phyloP scores from a whole-genome alignment of 345 rosid species.

The Populus nigra region DNA sequence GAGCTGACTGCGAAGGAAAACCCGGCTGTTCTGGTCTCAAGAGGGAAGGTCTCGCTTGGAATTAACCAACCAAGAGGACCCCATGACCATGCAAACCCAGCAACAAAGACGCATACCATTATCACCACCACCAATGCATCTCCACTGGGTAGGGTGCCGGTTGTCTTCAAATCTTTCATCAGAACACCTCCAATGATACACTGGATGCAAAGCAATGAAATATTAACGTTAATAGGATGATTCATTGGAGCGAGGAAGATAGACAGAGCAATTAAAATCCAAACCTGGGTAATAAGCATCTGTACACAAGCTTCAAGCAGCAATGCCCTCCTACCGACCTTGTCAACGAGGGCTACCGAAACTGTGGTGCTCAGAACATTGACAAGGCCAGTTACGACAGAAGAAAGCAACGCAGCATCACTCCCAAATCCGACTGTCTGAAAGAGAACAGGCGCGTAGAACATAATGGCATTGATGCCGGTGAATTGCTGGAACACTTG shows the following conservation, averaged over 20 bases:
- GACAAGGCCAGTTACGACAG: constrained; percentile 41
- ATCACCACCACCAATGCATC: constrained; percentile 32
- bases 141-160: constrained; percentile 19
- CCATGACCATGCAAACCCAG: constrained; percentile 78
- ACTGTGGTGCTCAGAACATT: constrained; percentile 26
- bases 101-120: constrained; percentile 42
- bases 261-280: not conserved
- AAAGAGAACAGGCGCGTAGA: constrained; percentile 52
- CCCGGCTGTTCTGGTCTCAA: constrained; percentile 55
- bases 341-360: constrained; percentile 33
- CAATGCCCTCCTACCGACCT: constrained; percentile 33
- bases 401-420: constrained; percentile 41
- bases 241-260: not conserved
- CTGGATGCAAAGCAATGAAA: constrained; percentile 5
- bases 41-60: constrained; percentile 57
- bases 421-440: constrained; percentile 50
- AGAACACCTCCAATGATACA: constrained; percentile 36
- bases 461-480: constrained; percentile 58
- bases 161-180: constrained; percentile 11
- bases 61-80: constrained; percentile 72
- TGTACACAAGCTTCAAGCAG: constrained; percentile 32
- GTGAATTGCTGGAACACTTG: constrained; percentile 72
- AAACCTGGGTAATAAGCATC: constrained; percentile 33
- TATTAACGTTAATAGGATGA: no score
- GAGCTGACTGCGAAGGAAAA: constrained; percentile 51